Evolutionary conservation across 163 green algal genomes (phyloP).

Genomic region (Scenedesmus sp.): DNA sequence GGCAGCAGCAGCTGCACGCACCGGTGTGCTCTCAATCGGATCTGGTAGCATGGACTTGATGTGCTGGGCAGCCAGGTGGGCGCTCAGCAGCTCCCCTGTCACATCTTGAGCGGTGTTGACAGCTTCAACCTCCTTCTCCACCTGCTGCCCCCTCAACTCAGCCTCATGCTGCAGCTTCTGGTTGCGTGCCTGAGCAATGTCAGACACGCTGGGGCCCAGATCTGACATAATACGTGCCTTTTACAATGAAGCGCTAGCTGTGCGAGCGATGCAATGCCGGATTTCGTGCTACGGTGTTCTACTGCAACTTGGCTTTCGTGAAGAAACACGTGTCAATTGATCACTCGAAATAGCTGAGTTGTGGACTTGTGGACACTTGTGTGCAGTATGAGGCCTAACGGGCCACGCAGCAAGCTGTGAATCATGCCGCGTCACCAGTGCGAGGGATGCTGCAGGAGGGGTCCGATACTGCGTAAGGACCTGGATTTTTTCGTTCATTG

Average conservation of each 20-base stretch:
- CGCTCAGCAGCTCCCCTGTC: constrained; percentile 7
- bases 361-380: not conserved
- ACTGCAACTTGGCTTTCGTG: not conserved
- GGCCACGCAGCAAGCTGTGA: not conserved
- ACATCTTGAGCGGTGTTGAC: not conserved
- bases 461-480: not conserved
- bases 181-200: constrained; percentile 35
- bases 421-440: constrained; percentile 3
- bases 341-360: not conserved
- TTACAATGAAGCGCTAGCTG: not conserved
- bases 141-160: not conserved
- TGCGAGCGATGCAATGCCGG: not conserved
- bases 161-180: constrained; percentile 3
- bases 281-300: not conserved
- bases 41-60: not conserved
- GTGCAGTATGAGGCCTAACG: not conserved
- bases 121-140: not conserved
- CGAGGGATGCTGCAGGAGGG: not conserved
- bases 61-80: not conserved
- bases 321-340: not conserved
- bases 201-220: constrained; percentile 4
- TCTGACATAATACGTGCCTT: not conserved
- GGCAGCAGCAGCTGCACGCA: not conserved
- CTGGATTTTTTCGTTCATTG: not conserved
- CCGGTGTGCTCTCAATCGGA: not conserved